These are phyloP conservation scores for Ambrosia trifida DNA, from an alignment of 129 eudicot genomes.

Conservation along the genomic window DNA sequence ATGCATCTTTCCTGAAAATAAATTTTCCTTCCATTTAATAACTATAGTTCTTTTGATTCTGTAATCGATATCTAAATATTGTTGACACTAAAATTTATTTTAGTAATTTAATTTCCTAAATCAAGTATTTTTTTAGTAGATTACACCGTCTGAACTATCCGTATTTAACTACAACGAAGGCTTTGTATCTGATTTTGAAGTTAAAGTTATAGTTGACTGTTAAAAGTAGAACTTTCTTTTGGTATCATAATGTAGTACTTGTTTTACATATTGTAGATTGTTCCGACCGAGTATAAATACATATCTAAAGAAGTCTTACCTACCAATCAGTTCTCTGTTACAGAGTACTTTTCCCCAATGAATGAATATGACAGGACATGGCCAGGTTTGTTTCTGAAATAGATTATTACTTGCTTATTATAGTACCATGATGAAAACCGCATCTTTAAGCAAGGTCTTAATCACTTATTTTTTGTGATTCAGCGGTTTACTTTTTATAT, in stretches of 20 bases:
- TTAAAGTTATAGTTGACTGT: not conserved
- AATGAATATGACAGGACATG: constrained; percentile 76
- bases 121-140: not conserved
- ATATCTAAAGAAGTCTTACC: constrained; percentile 88
- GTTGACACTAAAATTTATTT: not conserved
- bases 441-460: not conserved
- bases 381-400: constrained; percentile 76
- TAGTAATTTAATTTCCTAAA: not conserved
- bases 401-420: not conserved
- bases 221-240: not conserved
- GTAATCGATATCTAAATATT: not conserved
- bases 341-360: constrained; percentile 93
- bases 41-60: not conserved
- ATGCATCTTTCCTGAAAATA: not conserved
- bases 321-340: constrained; percentile 94
- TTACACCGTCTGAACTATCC: not conserved
- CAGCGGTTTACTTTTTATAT: constrained; percentile 97
- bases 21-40: not conserved
- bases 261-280: constrained; percentile 57
- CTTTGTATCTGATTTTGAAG: not conserved
- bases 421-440: constrained; percentile 5
- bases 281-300: constrained; percentile 90
- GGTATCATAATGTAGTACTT: constrained; percentile 15
- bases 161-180: not conserved
- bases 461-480: constrained; percentile 13